Evolutionary conservation across 495 filamentous ascomycete species (phyloP).

Genomic region (Aspergillus heteromorphus): DNA sequence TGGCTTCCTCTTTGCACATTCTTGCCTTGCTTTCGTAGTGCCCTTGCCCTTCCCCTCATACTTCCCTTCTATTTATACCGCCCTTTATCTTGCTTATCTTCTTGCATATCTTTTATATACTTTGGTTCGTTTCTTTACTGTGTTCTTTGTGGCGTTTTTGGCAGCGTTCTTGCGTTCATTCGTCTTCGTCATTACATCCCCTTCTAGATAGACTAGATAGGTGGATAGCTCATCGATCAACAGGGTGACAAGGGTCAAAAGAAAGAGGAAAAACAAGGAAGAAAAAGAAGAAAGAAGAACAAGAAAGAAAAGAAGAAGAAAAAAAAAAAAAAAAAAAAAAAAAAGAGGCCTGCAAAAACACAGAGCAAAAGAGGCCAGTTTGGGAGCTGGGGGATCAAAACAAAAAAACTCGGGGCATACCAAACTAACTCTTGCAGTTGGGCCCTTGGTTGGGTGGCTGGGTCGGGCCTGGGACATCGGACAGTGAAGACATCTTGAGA

Average conservation of each 20-base stretch:
- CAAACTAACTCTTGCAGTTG: background rate
- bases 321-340: background rate
- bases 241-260: background rate
- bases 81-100: too few relatives aligned
- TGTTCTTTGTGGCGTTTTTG: background rate
- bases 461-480: slow-evolving; percentile 17
- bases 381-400: slow-evolving; percentile 2
- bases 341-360: slow-evolving; percentile 6
- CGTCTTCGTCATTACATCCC: background rate
- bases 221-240: background rate
- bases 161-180: background rate
- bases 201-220: background rate
- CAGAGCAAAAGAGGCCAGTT: background rate
- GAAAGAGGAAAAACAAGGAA: background rate
- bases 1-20: background rate
- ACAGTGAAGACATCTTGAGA: background rate
- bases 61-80: too few relatives aligned
- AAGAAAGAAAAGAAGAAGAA: background rate
- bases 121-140: too few relatives aligned
- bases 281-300: background rate
- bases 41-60: background rate
- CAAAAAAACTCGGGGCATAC: background rate
- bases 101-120: too few relatives aligned
- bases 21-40: background rate
- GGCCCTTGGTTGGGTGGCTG: slow-evolving; percentile 8